Evolutionary conservation across 2,329 filamentous ascomycete genomes (phyloP).

Genomic region (Elsinoe arachidis): DNA sequence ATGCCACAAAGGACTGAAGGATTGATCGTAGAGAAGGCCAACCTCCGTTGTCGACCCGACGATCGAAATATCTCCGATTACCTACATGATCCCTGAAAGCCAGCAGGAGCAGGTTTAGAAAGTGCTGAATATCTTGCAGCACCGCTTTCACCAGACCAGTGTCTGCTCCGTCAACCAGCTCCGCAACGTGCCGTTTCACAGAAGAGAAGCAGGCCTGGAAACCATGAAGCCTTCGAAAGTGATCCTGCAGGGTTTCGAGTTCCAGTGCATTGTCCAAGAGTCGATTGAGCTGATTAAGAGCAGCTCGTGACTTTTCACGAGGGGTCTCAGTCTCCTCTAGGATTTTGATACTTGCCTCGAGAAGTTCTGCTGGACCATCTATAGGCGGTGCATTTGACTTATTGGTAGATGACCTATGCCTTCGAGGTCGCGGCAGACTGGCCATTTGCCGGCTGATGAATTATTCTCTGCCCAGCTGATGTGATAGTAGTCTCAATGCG

Average conservation of each 20-base stretch:
- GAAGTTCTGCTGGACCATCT: constrained; percentile 10
- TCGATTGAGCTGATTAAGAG: constrained; percentile 12
- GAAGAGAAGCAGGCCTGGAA: constrained; percentile 66
- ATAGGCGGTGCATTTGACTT: constrained; percentile 14
- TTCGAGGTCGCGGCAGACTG: constrained; percentile 8
- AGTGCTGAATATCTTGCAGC: constrained; percentile 31
- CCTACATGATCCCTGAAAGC: constrained; percentile 71
- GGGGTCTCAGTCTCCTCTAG: constrained; percentile 9
- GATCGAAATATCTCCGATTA: constrained; percentile 79
- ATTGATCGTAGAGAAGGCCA: constrained; percentile 69
- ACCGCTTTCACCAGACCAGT: constrained; percentile 70
- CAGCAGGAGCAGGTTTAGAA: constrained; percentile 66
- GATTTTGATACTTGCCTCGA: constrained; percentile 14
- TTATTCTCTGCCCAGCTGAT: background rate
- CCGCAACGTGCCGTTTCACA: constrained; percentile 32
- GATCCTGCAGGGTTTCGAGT: constrained; percentile 46
- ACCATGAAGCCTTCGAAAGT: constrained; percentile 71
- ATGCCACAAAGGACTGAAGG: constrained; percentile 31
- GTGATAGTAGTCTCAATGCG: background rate
- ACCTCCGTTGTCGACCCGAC: constrained; percentile 64
- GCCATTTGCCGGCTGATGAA: constrained; percentile 2
- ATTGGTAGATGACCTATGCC: constrained; percentile 17
- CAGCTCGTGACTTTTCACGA: constrained; percentile 8
- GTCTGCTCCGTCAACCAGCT: constrained; percentile 31
- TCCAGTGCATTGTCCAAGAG: constrained; percentile 14